Conservation (phyloP, 2,329 filamentous ascomycete species). For the Decorospora gaudefroyi region DNA sequence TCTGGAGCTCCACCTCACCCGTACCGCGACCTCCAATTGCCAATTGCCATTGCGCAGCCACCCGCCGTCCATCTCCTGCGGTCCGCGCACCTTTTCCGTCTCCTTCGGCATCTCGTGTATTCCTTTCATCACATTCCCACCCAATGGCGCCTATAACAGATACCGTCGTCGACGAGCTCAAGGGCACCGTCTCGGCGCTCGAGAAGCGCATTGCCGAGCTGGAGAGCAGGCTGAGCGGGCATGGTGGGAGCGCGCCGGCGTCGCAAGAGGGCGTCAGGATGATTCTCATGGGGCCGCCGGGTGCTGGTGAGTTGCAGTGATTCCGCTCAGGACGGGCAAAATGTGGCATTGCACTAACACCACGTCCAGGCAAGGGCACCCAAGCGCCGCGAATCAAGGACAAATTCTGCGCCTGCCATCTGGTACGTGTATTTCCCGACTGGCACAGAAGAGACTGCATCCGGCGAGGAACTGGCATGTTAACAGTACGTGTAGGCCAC, state of each 20-base stretch:
- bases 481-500: slow-evolving; percentile 71
- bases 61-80: slow-evolving; percentile 18
- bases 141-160: slow-evolving; percentile 88
- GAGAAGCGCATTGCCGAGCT: slow-evolving; percentile 85
- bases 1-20: slow-evolving; percentile 17
- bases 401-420: slow-evolving; percentile 94
- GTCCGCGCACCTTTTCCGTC: slow-evolving; percentile 22
- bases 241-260: slow-evolving; percentile 40
- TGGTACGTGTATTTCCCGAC: slow-evolving; percentile 66
- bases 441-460: background rate
- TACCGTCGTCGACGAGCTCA: slow-evolving; percentile 77
- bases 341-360: slow-evolving; percentile 30
- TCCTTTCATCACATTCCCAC: slow-evolving; percentile 17
- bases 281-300: slow-evolving; percentile 96
- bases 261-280: slow-evolving; percentile 76
- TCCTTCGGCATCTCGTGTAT: slow-evolving; percentile 14
- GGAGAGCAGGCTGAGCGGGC: slow-evolving; percentile 68
- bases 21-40: slow-evolving; percentile 8
- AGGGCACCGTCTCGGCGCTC: slow-evolving; percentile 79
- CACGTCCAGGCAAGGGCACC: slow-evolving; percentile 84
- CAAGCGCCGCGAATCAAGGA: slow-evolving; percentile 98
- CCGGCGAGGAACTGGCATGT: slow-evolving; percentile 5
- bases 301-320: slow-evolving; percentile 86
- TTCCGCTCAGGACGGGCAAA: slow-evolving; percentile 1
- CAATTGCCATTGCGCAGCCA: slow-evolving; percentile 30